phyloP scores from a whole-genome alignment of 2,329 filamentous ascomycete species.

The Triangularia setosa region DNA sequence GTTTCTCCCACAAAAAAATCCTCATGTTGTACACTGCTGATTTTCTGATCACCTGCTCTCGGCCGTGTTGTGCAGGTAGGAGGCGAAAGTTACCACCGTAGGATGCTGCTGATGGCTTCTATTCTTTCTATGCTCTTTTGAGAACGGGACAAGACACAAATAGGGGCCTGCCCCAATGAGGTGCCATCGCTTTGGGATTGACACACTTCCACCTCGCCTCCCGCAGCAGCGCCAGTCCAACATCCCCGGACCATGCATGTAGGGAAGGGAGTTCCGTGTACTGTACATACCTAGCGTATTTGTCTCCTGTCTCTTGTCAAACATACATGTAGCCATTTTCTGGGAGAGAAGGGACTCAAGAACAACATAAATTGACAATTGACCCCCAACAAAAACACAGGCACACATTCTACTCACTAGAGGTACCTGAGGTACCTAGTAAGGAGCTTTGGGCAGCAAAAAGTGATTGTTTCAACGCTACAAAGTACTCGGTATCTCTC shows the following conservation, averaged over 20 bases:
- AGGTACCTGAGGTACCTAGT: background rate
- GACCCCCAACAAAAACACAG: background rate
- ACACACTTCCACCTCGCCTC: constrained; percentile 1
- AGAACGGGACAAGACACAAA: constrained; percentile 7
- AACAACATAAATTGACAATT: background rate
- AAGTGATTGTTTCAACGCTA: background rate
- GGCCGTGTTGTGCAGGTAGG: background rate
- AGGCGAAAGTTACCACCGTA: background rate
- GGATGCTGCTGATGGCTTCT: background rate
- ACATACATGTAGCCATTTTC: background rate
- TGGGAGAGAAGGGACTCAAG: background rate
- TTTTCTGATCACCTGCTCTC: background rate
- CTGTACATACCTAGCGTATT: constrained; percentile 6
- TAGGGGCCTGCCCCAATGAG: background rate
- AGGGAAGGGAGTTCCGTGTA: constrained; percentile 1
- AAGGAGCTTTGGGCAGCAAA: constrained; percentile 15
- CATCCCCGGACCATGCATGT: constrained; percentile 4
- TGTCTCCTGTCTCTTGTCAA: background rate
- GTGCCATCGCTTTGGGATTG: background rate
- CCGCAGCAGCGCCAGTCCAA: background rate
- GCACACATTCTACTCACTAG: too few species aligned
- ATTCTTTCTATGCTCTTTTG: background rate
- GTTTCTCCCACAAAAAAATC: background rate
- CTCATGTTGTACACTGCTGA: background rate
- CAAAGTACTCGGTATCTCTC: background rate